phyloP scores from a whole-genome alignment of 805 yeast genomes.

The Priceomyces haplophilus region DNA sequence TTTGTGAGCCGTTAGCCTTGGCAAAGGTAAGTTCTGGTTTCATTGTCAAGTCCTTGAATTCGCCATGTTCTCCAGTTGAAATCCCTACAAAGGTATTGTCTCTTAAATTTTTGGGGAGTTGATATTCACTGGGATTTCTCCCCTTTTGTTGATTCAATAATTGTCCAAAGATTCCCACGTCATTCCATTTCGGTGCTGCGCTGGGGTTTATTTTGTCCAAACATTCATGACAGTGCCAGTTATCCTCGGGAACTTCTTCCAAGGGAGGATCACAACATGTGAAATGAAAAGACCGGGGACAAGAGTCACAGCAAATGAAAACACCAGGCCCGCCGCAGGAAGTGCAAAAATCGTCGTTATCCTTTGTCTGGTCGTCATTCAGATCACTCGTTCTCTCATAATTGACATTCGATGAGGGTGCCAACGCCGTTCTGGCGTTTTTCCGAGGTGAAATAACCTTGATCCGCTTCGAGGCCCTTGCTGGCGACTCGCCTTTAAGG shows the following conservation, averaged over 20 bases:
- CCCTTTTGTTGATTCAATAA: slow-evolving; percentile 67
- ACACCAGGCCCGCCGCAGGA: slow-evolving; percentile 88
- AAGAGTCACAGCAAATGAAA: slow-evolving; percentile 88
- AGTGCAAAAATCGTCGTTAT: slow-evolving; percentile 87
- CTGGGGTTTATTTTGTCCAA: slow-evolving; percentile 37
- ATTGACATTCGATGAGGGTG: slow-evolving; percentile 15
- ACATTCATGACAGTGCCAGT: slow-evolving; percentile 88
- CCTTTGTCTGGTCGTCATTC: slow-evolving; percentile 13
- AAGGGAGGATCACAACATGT: slow-evolving; percentile 89
- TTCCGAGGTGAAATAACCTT: slow-evolving; percentile 36
- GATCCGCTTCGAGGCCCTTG: slow-evolving; percentile 18
- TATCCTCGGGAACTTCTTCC: slow-evolving; percentile 81
- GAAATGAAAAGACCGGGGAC: slow-evolving; percentile 91
- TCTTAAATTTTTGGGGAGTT: slow-evolving; percentile 63
- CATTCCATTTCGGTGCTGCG: slow-evolving; percentile 19
- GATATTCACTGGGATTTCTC: slow-evolving; percentile 39
- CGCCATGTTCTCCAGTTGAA: slow-evolving; percentile 62
- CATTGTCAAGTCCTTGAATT: slow-evolving; percentile 44
- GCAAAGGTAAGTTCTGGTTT: slow-evolving; percentile 49
- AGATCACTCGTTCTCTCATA: slow-evolving; percentile 4
- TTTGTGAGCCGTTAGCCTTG: slow-evolving; percentile 31
- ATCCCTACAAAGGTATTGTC: slow-evolving; percentile 71
- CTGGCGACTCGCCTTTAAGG: slow-evolving; percentile 12
- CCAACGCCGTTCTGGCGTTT: slow-evolving; percentile 24
- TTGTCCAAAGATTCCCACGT: slow-evolving; percentile 51